phyloP scores from a whole-genome alignment of 2,329 filamentous ascomycete genomes.

The Xylariales sp. region DNA sequence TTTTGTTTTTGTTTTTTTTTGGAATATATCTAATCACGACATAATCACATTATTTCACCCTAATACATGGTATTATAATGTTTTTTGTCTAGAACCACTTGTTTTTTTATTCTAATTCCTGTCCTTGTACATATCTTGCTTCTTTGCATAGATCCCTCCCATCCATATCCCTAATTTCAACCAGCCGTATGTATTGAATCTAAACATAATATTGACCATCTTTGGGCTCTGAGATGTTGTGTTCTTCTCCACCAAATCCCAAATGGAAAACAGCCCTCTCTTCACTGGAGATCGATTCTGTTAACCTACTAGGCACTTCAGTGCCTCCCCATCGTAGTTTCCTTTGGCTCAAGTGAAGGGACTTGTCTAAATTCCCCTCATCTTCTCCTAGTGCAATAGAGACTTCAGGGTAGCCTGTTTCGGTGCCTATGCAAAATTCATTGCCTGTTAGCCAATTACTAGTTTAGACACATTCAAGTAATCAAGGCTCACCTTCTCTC shows the following conservation, averaged over 20 bases:
- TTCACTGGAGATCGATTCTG: not conserved
- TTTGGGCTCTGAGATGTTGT: conserved; percentile 1
- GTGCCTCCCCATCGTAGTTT: conserved; percentile 11
- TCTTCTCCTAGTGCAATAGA: not conserved
- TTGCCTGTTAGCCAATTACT: not conserved
- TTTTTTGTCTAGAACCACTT: no score
- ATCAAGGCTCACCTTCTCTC: not conserved
- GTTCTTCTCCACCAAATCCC: conserved; percentile 20
- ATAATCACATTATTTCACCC: no score
- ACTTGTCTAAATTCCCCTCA: not conserved
- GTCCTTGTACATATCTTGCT: no score
- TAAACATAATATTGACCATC: not conserved
- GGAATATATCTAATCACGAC: no score
- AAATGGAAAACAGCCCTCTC: not conserved
- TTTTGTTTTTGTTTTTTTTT: no score
- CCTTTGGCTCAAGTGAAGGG: not conserved
- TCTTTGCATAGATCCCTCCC: no score
- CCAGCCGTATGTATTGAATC: not conserved
- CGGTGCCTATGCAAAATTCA: not conserved
- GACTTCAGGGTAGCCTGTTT: not conserved
- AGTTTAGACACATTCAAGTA: not conserved
- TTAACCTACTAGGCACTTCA: not conserved
- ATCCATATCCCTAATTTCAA: no score
- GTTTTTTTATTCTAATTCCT: no score
- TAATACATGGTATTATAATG: no score